These are phyloP conservation scores for Dothistroma pini DNA, from an alignment of 2,329 filamentous ascomycete species.

Conservation along the genomic window DNA sequence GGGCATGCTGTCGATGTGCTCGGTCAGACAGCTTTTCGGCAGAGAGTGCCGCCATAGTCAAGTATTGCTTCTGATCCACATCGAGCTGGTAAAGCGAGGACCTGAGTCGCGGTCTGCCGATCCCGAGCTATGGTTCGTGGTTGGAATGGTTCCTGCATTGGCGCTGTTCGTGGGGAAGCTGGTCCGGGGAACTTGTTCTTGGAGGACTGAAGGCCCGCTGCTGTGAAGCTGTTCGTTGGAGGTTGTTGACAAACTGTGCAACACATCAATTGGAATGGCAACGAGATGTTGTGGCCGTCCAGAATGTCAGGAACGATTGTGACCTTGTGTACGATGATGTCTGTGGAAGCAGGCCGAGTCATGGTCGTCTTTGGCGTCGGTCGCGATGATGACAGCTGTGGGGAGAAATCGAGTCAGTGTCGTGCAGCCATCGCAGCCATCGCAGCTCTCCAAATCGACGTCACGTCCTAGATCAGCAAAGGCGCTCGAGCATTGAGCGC, in stretches of 20 bases:
- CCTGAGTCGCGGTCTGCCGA: conserved; percentile 3
- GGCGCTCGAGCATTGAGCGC: neutral
- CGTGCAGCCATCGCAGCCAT: neutral
- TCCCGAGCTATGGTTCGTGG: conserved; percentile 1
- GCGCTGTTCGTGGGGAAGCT: neutral
- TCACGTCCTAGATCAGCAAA: neutral
- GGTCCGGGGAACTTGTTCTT: neutral
- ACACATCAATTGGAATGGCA: neutral
- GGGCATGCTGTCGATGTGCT: neutral
- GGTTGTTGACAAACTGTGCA: neutral
- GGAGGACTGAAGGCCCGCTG: neutral
- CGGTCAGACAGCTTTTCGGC: conserved; percentile 3
- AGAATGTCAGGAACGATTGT: neutral
- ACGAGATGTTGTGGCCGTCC: neutral
- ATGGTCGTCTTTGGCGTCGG: neutral
- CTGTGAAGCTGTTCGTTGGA: neutral
- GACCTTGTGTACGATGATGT: neutral
- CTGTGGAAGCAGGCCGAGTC: conserved; percentile 3
- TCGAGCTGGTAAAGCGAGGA: neutral
- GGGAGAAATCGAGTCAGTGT: neutral
- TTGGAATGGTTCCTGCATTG: conserved; percentile 3
- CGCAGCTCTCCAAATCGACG: conserved; percentile 3
- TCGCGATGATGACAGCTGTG: conserved; percentile 3
- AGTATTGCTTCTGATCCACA: neutral
- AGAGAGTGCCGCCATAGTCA: neutral